These are phyloP conservation scores for Marchantia paleacea DNA, from an alignment of 225 moss, liverwort and hornwort genomes.

Conservation along the genomic window DNA sequence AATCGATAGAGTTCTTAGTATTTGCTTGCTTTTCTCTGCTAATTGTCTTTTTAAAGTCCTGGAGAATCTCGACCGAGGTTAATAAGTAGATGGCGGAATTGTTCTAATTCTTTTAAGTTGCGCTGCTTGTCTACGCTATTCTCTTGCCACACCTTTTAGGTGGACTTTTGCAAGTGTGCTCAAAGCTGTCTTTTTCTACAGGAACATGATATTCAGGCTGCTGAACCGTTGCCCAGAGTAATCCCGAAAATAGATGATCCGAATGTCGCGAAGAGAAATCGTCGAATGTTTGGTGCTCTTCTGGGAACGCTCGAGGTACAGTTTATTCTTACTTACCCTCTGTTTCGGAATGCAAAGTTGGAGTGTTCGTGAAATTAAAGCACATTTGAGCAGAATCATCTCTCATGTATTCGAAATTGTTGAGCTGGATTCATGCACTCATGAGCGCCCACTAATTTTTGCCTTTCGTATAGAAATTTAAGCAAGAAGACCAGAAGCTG, in stretches of 20 bases:
- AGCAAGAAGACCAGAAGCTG: conserved; percentile 91
- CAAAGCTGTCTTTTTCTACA: conserved; percentile 23
- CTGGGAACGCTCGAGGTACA: conserved; percentile 95
- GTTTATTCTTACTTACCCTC: not conserved
- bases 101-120: not conserved
- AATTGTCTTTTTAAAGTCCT: not conserved
- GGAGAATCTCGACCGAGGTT: not conserved
- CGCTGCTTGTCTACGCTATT: not conserved
- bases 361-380: not conserved
- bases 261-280: conserved; percentile 88
- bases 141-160: not conserved
- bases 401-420: not conserved
- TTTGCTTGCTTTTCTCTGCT: not conserved
- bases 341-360: not conserved
- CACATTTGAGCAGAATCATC: not conserved
- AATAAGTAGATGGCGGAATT: not conserved
- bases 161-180: not conserved
- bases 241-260: conserved; percentile 86
- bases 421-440: not conserved
- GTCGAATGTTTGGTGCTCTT: conserved; percentile 95
- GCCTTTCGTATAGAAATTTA: conserved; percentile 79
- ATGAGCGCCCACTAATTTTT: not conserved
- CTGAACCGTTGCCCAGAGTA: conserved; percentile 84
- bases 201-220: conserved; percentile 71
- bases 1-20: not conserved